Conservation (phyloP, 441 rosid genomes). For the Sinapis alba region DNA sequence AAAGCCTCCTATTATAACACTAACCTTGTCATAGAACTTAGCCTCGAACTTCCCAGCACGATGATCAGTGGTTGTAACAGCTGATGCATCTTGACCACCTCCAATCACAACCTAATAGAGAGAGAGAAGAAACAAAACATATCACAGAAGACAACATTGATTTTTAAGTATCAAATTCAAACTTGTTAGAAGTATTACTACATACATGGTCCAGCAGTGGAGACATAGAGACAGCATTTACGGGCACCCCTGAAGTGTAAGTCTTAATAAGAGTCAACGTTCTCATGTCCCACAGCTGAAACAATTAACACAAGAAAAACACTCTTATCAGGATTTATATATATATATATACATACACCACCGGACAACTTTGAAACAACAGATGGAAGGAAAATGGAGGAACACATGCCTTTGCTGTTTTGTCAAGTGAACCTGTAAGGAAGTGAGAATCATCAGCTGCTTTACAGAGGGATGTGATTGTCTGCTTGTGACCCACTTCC, state of each 20-base stretch:
- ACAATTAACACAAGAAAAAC: slow-evolving; percentile 22
- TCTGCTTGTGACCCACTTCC: slow-evolving; percentile 80
- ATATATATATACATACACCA: background rate
- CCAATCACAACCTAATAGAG: slow-evolving; percentile 84
- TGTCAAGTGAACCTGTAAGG: slow-evolving; percentile 85
- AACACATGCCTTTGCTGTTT: slow-evolving; percentile 79
- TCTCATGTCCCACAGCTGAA: slow-evolving; percentile 82
- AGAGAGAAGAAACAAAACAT: background rate
- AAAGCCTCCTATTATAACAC: background rate
- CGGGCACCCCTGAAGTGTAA: slow-evolving; percentile 11
- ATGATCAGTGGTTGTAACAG: slow-evolving; percentile 57
- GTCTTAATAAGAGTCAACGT: slow-evolving; percentile 43
- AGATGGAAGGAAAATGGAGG: background rate
- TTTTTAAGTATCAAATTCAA: background rate
- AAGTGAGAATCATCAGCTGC: slow-evolving; percentile 82
- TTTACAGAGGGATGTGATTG: slow-evolving; percentile 76
- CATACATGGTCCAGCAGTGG: slow-evolving; percentile 91
- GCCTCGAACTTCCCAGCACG: slow-evolving; percentile 25
- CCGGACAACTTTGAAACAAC: slow-evolving; percentile 7
- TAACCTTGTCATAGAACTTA: slow-evolving; percentile 22
- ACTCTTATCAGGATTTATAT: slow-evolving; percentile 9
- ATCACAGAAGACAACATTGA: slow-evolving; percentile 8
- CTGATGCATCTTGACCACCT: slow-evolving; percentile 98
- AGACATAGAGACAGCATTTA: slow-evolving; percentile 88
- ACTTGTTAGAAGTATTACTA: background rate